Conservation (phyloP, 2,329 filamentous ascomycete genomes). For the Sporothrix sp. region DNA sequence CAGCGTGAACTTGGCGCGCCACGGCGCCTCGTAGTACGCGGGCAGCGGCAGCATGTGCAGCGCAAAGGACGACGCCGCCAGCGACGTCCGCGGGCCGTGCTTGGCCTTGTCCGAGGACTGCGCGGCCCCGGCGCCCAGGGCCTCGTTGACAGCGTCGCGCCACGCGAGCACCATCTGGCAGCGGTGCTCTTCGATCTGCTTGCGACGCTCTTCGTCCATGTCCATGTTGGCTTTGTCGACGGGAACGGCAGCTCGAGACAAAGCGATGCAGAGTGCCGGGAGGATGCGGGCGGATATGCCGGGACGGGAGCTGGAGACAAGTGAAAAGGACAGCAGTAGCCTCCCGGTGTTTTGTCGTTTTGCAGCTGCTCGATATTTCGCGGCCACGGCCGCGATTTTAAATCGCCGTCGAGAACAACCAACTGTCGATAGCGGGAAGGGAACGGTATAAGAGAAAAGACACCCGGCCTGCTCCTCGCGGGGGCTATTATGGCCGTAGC, state of each 20-base stretch:
- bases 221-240: background rate
- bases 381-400: too few relatives aligned
- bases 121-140: background rate
- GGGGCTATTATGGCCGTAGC: too few relatives aligned
- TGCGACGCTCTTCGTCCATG: background rate
- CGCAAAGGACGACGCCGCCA: constrained; percentile 6
- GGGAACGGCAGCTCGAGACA: background rate
- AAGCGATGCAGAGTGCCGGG: background rate
- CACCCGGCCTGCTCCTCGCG: too few relatives aligned
- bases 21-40: constrained; percentile 15
- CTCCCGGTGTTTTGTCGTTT: too few relatives aligned
- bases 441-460: too few relatives aligned
- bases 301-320: too few relatives aligned
- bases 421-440: too few relatives aligned
- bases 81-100: too few relatives aligned
- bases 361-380: too few relatives aligned
- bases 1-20: constrained; percentile 3
- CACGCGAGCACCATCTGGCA: constrained; percentile 1
- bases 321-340: too few relatives aligned
- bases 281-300: background rate
- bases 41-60: constrained; percentile 7
- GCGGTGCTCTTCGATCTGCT: background rate
- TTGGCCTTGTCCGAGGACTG: background rate
- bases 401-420: too few relatives aligned
- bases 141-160: constrained; percentile 3